Conservation (phyloP, 2,329 filamentous ascomycete species). For the Colletotrichum tamarilloi region DNA sequence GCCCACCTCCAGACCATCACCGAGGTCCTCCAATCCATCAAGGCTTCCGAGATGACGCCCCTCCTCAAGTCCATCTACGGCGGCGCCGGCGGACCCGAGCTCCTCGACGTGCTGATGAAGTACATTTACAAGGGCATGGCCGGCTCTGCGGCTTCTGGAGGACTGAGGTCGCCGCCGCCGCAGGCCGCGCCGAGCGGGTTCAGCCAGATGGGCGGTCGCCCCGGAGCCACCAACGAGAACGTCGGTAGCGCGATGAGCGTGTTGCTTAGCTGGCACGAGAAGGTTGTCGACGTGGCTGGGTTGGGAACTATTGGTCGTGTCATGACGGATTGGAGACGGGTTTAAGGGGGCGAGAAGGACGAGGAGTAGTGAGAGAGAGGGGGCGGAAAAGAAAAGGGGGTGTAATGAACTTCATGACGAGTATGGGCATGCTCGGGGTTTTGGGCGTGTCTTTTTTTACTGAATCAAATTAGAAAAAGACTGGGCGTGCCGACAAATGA, state of each 20-base stretch:
- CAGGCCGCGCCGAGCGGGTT: conserved; percentile 76
- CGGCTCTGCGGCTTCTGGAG: conserved; percentile 50
- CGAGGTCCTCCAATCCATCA: conserved; percentile 95
- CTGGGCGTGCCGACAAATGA: conserved; percentile 26
- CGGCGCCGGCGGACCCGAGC: conserved; percentile 83
- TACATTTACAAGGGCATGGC: conserved; percentile 97
- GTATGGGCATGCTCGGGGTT: conserved; percentile 14
- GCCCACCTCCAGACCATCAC: conserved; percentile 87
- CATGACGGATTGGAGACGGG: conserved; percentile 96
- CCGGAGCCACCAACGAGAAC: conserved; percentile 69
- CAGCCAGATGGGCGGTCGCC: conserved; percentile 76
- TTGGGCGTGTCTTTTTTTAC: neutral
- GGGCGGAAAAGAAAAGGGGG: conserved; percentile 39
- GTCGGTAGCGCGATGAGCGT: conserved; percentile 95
- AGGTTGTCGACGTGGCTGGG: conserved; percentile 93
- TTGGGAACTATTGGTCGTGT: conserved; percentile 91
- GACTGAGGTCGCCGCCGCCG: conserved; percentile 66
- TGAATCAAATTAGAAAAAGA: conserved; percentile 10
- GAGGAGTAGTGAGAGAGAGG: too few relatives aligned
- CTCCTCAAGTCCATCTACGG: conserved; percentile 85
- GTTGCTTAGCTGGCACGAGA: conserved; percentile 97
- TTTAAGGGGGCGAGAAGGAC: conserved; percentile 58
- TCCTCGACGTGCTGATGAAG: conserved; percentile 95
- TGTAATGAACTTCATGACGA: conserved; percentile 33
- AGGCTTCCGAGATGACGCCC: conserved; percentile 93